A percentile compares a stretch with the other conserved stretches of the same genome.
Evolutionary conservation across 192 early-diverging fungal genomes (phyloP).

Genomic region (Coemansia sp.): DNA sequence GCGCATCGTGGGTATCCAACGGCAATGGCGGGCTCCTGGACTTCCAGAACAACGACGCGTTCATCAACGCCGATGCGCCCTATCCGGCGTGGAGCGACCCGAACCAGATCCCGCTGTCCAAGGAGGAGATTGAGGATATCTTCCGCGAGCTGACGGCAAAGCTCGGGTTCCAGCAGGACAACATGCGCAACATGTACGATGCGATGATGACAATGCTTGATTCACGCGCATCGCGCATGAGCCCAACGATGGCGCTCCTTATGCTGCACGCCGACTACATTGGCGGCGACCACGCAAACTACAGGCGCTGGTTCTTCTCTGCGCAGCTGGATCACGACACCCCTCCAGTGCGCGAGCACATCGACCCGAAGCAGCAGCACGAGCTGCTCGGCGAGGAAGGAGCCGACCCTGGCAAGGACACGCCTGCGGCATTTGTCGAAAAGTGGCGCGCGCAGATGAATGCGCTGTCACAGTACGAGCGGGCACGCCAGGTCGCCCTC

Average conservation of each 20-base stretch:
- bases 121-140: slow-evolving; percentile 68
- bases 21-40: slow-evolving; percentile 54
- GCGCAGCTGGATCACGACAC: slow-evolving; percentile 65
- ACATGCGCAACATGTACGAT: slow-evolving; percentile 74
- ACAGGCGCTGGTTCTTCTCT: slow-evolving; percentile 82
- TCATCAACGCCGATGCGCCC: slow-evolving; percentile 48
- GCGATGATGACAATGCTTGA: slow-evolving; percentile 78
- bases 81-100: slow-evolving; percentile 62
- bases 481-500: slow-evolving; percentile 69
- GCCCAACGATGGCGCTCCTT: slow-evolving; percentile 66
- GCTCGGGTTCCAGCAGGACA: slow-evolving; percentile 79
- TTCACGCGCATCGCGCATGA: slow-evolving; percentile 74
- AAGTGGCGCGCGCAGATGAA: slow-evolving; percentile 73
- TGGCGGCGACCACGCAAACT: slow-evolving; percentile 79
- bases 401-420: slow-evolving; percentile 38
- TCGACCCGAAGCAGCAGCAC: slow-evolving; percentile 54
- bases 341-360: slow-evolving; percentile 53
- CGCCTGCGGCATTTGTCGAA: slow-evolving; percentile 57
- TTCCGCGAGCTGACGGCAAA: slow-evolving; percentile 65
- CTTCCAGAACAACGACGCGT: slow-evolving; percentile 55
- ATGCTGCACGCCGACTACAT: slow-evolving; percentile 79
- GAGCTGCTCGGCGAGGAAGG: slow-evolving; percentile 51
- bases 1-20: slow-evolving; percentile 59
- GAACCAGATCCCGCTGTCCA: slow-evolving; percentile 64
- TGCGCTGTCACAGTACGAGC: slow-evolving; percentile 67